A percentile compares a stretch with the other conserved stretches of the same genome.
Evolutionary conservation across 2,329 filamentous ascomycete genomes (phyloP).

Genomic region (Colletotrichum brevisporum): DNA sequence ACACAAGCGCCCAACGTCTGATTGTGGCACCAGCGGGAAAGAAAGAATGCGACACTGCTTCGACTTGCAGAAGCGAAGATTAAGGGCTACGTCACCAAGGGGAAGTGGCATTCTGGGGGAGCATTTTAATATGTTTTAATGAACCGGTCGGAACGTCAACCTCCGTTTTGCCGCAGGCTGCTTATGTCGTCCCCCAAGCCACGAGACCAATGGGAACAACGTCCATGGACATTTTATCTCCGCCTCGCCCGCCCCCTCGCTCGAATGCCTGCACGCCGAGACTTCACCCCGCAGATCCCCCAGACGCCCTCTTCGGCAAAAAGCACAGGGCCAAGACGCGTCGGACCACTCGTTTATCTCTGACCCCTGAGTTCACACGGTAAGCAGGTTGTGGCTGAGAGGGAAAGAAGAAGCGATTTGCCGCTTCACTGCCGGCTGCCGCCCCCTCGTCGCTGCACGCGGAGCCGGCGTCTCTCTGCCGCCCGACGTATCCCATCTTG

Average conservation of each 20-base stretch:
- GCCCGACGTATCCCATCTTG: neutral
- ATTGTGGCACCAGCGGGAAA: neutral
- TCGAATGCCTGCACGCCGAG: constrained; percentile 24
- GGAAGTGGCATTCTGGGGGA: neutral
- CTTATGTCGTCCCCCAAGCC: neutral
- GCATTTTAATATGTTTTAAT: neutral
- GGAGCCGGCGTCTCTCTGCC: neutral
- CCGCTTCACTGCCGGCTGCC: neutral
- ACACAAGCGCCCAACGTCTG: neutral
- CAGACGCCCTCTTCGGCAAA: constrained; percentile 33
- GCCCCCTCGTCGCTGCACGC: neutral
- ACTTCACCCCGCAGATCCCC: constrained; percentile 29
- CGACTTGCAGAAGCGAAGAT: neutral
- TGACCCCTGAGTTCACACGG: neutral
- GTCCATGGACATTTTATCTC: constrained; percentile 9
- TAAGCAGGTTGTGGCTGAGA: neutral
- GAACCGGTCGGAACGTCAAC: constrained; percentile 10
- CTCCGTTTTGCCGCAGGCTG: constrained; percentile 15
- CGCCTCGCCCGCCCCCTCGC: neutral
- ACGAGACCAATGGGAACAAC: neutral
- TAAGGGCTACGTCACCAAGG: constrained; percentile 4
- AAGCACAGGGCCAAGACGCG: constrained; percentile 4
- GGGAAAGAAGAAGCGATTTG: neutral
- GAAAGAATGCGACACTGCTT: neutral
- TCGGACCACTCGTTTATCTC: neutral